Evolutionary conservation across 805 yeast species (phyloP), one percentile per base, ranked within the genome.

Genomic region (Candida bentonensis): DNA sequence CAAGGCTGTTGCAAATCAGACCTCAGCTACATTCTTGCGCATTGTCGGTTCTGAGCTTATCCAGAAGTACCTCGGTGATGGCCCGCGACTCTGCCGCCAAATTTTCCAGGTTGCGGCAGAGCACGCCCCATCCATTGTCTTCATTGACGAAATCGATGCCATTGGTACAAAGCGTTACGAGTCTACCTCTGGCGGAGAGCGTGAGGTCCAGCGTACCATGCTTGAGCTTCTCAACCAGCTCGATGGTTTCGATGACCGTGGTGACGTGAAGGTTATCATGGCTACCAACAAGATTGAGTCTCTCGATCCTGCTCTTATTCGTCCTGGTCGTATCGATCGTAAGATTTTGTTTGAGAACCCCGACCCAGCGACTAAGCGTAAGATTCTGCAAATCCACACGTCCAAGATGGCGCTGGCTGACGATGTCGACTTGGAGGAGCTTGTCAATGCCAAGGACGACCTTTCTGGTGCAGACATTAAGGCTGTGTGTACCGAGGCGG

Each of bases 91-190:
- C 55, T 79, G 86, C 61, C 73, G 98, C 61, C 96, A 94, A 57
- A 78, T 92, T 47, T 92, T 92, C 73, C 94, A 88, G 64, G 84
- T 87, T 41, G 98, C 98, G 2, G 92, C 88, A 22, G 98, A 92
- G 52, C 81, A 87, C 63, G 96, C 98, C 0, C 98, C 98, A 30
- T 80, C 95, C n/a, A 92, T 92, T 67, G 96, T 92, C 28, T 92
- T 92, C 59, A 92, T 92, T 52, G 98, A 92, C 67, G 98, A 92
- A 68, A 89, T 92, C 59, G 98, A 92, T 66, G 97, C 99, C 40
- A 92, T 92, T 60, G 99, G 98, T 65, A 83, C 95, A n/a, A 89
- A 89, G 63, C 79, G 99, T 64, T 88, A 89, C 63, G 96, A 89
- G 48, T 81, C 70, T 20, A 70, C 81, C 4, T 81, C 94, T 20